A percentile compares a stretch with the other conserved stretches of the same genome.
Conservation (phyloP, 2,329 filamentous ascomycete species). For the Dothistroma septosporum region DNA sequence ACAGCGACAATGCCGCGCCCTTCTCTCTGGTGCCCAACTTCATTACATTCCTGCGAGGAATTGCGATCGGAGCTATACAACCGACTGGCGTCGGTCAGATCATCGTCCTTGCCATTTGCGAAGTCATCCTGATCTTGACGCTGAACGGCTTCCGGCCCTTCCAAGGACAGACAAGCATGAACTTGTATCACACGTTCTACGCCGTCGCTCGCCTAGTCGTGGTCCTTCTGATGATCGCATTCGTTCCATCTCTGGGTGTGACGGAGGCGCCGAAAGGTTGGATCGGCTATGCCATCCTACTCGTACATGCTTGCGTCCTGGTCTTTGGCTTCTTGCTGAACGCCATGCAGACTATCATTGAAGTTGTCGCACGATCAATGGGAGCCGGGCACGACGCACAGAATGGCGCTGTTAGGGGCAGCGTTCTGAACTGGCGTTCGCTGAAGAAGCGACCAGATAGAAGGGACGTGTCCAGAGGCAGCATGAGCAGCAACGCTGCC, state of each 20-base stretch:
- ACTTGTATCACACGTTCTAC: constrained; percentile 87
- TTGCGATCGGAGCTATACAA: constrained; percentile 89
- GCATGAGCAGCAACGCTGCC: constrained; percentile 74
- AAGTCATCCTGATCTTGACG: constrained; percentile 83
- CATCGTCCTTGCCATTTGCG: constrained; percentile 86
- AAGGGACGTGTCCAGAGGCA: constrained; percentile 61
- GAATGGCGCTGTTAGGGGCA: constrained; percentile 58
- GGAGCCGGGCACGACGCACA: constrained; percentile 71
- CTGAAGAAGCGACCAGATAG: constrained; percentile 32
- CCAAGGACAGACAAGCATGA: constrained; percentile 91
- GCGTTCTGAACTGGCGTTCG: constrained; percentile 65
- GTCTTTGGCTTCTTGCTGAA: constrained; percentile 92
- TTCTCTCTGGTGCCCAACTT: constrained; percentile 86
- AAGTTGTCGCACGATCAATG: constrained; percentile 76
- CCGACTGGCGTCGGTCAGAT: constrained; percentile 90
- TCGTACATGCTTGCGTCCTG: constrained; percentile 79
- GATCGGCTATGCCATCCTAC: constrained; percentile 88
- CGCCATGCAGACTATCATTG: constrained; percentile 81
- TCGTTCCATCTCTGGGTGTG: constrained; percentile 77
- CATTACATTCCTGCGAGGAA: constrained; percentile 77
- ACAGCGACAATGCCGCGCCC: constrained; percentile 84
- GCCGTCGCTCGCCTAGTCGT: constrained; percentile 70
- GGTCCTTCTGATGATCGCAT: constrained; percentile 54
- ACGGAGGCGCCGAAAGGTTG: constrained; percentile 79
- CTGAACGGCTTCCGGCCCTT: constrained; percentile 88